These are phyloP conservation scores for Albifimbria verrucaria DNA, from an alignment of 2,329 filamentous ascomycete species.

Conservation along the genomic window DNA sequence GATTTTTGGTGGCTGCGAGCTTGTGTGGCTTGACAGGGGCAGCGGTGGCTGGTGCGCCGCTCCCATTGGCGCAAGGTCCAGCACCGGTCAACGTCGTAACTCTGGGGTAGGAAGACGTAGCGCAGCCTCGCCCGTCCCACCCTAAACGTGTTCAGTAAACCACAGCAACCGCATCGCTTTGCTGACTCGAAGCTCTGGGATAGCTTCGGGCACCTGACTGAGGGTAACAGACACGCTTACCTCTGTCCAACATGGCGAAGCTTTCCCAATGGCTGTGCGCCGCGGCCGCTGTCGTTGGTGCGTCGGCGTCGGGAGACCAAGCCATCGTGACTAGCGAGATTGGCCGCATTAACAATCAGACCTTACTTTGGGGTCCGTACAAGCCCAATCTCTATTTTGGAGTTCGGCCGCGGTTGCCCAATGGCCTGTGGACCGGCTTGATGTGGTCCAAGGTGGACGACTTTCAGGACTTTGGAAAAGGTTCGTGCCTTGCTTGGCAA, in stretches of 20 bases:
- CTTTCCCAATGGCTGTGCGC: constrained; percentile 27
- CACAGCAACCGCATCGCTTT: neutral
- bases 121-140: constrained; percentile 20
- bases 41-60: constrained; percentile 17
- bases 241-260: constrained; percentile 22
- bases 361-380: constrained; percentile 93
- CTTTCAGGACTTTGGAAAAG: constrained; percentile 70
- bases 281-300: constrained; percentile 23
- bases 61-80: constrained; percentile 20
- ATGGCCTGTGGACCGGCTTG: constrained; percentile 77
- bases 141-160: neutral
- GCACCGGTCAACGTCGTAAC: too few relatives aligned
- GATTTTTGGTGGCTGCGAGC: neutral
- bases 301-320: constrained; percentile 22
- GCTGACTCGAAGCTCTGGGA: neutral
- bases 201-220: neutral
- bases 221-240: neutral
- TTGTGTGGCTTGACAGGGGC: constrained; percentile 3
- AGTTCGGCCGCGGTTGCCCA: constrained; percentile 74
- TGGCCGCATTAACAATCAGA: constrained; percentile 66
- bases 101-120: too few relatives aligned
- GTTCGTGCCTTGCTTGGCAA: constrained; percentile 45
- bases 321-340: constrained; percentile 46
- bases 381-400: constrained; percentile 94
- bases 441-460: constrained; percentile 87